These are phyloP conservation scores for Fusarium armeniacum DNA, from an alignment of 2,329 filamentous ascomycete species.

Conservation along the genomic window DNA sequence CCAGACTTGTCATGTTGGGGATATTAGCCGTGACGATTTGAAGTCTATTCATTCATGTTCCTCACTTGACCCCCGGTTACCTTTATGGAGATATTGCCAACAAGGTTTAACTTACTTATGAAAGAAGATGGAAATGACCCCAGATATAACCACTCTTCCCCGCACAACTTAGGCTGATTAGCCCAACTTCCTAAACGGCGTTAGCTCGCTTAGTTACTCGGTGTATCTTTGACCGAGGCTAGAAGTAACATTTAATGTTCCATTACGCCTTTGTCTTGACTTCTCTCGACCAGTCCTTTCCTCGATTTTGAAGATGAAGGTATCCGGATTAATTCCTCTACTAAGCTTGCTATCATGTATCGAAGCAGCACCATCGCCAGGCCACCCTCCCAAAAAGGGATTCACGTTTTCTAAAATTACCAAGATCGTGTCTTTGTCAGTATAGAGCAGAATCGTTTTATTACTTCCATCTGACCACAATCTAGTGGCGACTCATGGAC, in stretches of 20 bases:
- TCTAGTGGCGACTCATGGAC: constrained; percentile 27
- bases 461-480: not conserved
- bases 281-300: not conserved
- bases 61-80: too few species aligned
- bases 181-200: not conserved
- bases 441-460: accelerated
- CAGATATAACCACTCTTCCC: not conserved
- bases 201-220: not conserved
- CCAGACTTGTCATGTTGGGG: too few species aligned
- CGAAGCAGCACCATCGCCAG: not conserved
- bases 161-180: not conserved
- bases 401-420: not conserved
- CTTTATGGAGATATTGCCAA: not conserved
- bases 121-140: not conserved
- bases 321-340: not conserved
- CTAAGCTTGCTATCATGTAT: not conserved
- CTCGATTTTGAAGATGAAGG: not conserved
- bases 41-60: too few species aligned
- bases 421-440: constrained; percentile 8
- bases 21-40: too few species aligned
- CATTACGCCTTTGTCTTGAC: not conserved
- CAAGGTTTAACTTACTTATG: not conserved
- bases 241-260: not conserved
- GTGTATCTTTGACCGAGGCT: not conserved
- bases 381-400: not conserved